Evolutionary conservation across 139 green algal genomes (phyloP), one percentile per base, ranked within the genome.

Genomic region (Volvox reticuliferus): DNA sequence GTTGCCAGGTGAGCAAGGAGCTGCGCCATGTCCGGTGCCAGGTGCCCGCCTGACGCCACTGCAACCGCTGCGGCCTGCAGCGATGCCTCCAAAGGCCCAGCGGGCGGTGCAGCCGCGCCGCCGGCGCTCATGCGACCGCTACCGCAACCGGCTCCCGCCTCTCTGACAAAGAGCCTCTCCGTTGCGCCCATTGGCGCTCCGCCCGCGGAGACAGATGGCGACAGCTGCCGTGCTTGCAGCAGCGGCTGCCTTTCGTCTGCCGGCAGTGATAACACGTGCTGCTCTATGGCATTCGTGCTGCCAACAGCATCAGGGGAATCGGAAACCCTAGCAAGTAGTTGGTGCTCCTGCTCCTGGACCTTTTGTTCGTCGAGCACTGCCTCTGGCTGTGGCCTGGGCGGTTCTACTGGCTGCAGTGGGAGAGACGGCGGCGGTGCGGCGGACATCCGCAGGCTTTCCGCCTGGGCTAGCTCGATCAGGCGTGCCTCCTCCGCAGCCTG

Each of bases 401-500:
- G 21, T 12, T 73, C 65, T 73, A 12, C 44, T 55, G 44, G 44
- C 5, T 55, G 44, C 44, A 9, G 12, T 28, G 65, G 65, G 44
- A 55, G 44, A 75, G 80, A 16, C 61, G 67, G 73, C 67, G 73
- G 86, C 21, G 86, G 86, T 32, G 86, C 50, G 1, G 86, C 75
- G 12, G 86, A 37, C 71, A 90, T 63, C 21, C 86, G 71, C 26
- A 93, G 79, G 32, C 80, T 88, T 55, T 83, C 89, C 20, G 78
- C 36, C 37, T 76, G 71, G 20, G 81, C 83, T 35, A 77, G 79
- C 71, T 87, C 82, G 21, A 91, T 68, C 32, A 82, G 62, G 0
- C 87, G 75, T 0, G 87, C 87, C 76, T 91, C 87, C 76, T 91
- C 87, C 1, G 75, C 73, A 36, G 86, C 86, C n/a, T 67, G 35